phyloP scores from a whole-genome alignment of 257 asterid genomes.

The Nicotiana sylvestris region DNA sequence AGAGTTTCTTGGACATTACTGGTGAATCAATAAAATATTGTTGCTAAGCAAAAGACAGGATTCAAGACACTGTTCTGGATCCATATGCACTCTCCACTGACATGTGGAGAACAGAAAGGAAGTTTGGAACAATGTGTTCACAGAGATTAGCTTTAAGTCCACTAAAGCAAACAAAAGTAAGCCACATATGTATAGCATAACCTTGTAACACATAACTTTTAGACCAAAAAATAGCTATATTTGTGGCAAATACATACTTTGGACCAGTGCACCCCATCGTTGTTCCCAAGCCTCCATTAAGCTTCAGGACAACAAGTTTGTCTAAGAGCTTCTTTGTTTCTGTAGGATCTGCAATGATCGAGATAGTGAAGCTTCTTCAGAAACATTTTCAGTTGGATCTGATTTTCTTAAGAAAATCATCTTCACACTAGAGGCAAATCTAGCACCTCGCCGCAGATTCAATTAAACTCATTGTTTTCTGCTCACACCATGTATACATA shows the following conservation, averaged over 20 bases:
- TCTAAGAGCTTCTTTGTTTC: constrained; percentile 75
- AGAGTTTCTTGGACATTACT: constrained; percentile 1
- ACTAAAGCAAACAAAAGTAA: background rate
- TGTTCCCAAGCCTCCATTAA: constrained; percentile 99
- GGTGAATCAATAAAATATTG: background rate
- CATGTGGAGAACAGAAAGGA: background rate
- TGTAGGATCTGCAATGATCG: constrained; percentile 48
- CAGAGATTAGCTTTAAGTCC: background rate
- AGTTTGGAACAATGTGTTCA: background rate
- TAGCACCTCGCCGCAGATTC: background rate
- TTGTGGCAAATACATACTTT: constrained; percentile 46
- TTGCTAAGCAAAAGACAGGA: background rate
- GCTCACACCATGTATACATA: background rate
- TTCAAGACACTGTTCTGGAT: background rate
- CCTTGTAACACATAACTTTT: background rate
- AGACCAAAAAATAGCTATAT: background rate
- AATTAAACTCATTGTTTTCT: background rate
- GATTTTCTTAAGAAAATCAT: background rate
- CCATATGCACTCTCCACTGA: background rate
- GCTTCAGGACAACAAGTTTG: constrained; percentile 93
- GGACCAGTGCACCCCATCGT: constrained; percentile 99
- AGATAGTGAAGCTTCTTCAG: constrained; percentile 7
- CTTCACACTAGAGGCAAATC: background rate
- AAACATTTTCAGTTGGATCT: background rate
- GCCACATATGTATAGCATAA: background rate